phyloP scores from a whole-genome alignment of 2,329 filamentous ascomycete genomes.

The Magnaporthales sp. region DNA sequence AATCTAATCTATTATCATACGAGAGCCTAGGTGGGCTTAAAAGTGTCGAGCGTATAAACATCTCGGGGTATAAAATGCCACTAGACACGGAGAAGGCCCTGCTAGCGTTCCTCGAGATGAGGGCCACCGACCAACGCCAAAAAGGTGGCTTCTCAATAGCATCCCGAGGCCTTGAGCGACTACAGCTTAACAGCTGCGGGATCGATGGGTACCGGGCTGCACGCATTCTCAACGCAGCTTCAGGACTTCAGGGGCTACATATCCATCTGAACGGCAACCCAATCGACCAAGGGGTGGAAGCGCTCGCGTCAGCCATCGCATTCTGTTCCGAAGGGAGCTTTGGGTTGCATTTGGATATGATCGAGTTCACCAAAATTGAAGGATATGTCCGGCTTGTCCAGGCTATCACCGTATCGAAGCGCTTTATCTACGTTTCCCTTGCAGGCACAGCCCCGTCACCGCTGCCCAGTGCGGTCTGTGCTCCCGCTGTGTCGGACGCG shows the following conservation, averaged over 20 bases:
- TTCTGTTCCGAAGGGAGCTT: slow-evolving; percentile 35
- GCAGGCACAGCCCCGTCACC: slow-evolving; percentile 41
- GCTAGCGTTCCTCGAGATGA: slow-evolving; percentile 30
- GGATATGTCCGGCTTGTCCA: slow-evolving; percentile 42
- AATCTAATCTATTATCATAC: slow-evolving; percentile 36
- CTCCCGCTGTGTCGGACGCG: slow-evolving; percentile 35
- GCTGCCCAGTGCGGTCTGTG: slow-evolving; percentile 20
- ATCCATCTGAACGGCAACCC: slow-evolving; percentile 43
- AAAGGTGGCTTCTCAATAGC: background rate
- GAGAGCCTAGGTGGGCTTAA: slow-evolving; percentile 30
- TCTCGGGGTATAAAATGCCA: slow-evolving; percentile 47
- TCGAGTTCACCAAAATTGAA: slow-evolving; percentile 43
- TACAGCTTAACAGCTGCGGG: slow-evolving; percentile 43
- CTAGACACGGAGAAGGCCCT: slow-evolving; percentile 37
- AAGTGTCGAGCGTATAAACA: slow-evolving; percentile 43
- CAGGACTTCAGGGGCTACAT: slow-evolving; percentile 35
- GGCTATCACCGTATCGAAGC: slow-evolving; percentile 39
- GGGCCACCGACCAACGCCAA: background rate
- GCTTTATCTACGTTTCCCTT: slow-evolving; percentile 43
- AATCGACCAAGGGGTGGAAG: slow-evolving; percentile 41
- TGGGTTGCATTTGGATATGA: slow-evolving; percentile 45
- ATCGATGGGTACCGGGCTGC: slow-evolving; percentile 41
- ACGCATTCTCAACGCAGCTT: slow-evolving; percentile 39
- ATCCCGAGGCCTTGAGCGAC: slow-evolving; percentile 30
- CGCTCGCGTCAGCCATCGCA: slow-evolving; percentile 38